Conservation (phyloP, 2,329 filamentous ascomycete genomes). For the Neoarthrinium moseri region DNA sequence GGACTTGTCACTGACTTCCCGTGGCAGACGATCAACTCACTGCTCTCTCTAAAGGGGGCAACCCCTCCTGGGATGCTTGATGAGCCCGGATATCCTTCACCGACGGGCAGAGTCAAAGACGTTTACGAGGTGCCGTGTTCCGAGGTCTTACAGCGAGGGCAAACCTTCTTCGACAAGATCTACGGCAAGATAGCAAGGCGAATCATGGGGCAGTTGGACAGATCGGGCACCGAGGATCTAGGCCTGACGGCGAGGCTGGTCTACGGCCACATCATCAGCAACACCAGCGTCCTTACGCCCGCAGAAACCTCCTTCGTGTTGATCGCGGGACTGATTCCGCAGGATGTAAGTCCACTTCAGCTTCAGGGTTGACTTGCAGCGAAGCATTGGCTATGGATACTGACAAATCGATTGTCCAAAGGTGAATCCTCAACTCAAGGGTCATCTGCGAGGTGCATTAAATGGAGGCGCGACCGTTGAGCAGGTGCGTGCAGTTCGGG, state of each 20-base stretch:
- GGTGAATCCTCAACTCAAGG: constrained; percentile 53
- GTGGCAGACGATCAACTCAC: constrained; percentile 43
- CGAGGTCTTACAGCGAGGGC: constrained; percentile 40
- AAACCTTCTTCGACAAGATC: constrained; percentile 43
- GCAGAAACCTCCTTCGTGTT: constrained; percentile 51
- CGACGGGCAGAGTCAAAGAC: constrained; percentile 37
- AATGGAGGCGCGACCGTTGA: constrained; percentile 48
- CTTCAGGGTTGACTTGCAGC: not conserved
- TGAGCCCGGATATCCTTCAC: constrained; percentile 31
- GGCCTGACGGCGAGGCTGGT: constrained; percentile 45
- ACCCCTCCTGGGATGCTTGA: constrained; percentile 42
- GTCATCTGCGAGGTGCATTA: constrained; percentile 48
- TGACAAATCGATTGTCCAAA: constrained; percentile 17
- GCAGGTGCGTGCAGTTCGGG: constrained; percentile 47
- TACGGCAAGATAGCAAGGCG: constrained; percentile 49
- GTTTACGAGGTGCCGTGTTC: constrained; percentile 32
- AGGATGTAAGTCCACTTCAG: constrained; percentile 38
- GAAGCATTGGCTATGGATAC: not conserved
- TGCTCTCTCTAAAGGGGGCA: constrained; percentile 41
- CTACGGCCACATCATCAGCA: constrained; percentile 49
- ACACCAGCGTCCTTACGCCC: constrained; percentile 40
- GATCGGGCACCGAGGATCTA: constrained; percentile 48
- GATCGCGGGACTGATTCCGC: constrained; percentile 48
- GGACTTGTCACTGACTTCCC: not conserved
- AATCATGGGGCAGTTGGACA: constrained; percentile 47